These are phyloP conservation scores for Linderniella brevidens DNA, from an alignment of 257 asterid species.

Conservation along the genomic window DNA sequence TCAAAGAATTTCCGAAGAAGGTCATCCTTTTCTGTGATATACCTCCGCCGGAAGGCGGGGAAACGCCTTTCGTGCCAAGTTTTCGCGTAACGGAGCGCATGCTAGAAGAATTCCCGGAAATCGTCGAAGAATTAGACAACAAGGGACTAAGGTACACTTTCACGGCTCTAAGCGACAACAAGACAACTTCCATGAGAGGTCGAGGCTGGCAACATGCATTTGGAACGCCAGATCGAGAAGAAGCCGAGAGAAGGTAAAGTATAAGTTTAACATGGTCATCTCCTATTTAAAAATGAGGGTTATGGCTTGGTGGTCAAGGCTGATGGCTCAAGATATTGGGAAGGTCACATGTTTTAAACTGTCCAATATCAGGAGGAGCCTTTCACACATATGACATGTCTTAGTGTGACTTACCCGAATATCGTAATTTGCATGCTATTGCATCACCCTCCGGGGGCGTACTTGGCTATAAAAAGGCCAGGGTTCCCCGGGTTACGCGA, in stretches of 20 bases:
- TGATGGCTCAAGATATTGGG: too few species aligned
- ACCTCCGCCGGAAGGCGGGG: slow-evolving; percentile 79
- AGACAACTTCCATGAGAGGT: slow-evolving; percentile 59
- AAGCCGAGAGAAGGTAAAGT: slow-evolving; percentile 53
- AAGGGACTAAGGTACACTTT: slow-evolving; percentile 60
- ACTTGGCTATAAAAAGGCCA: too few species aligned
- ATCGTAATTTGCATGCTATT: too few species aligned
- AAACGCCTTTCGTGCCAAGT: slow-evolving; percentile 78
- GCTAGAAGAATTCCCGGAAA: slow-evolving; percentile 63
- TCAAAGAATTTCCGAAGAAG: slow-evolving; percentile 57
- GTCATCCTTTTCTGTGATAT: slow-evolving; percentile 61
- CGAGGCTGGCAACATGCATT: slow-evolving; percentile 88
- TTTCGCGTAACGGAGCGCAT: slow-evolving; percentile 50
- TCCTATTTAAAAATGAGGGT: too few species aligned
- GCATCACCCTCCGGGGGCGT: too few species aligned
- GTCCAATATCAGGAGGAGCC: too few species aligned
- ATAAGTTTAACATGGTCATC: too few species aligned
- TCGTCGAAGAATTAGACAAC: slow-evolving; percentile 52
- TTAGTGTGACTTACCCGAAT: too few species aligned
- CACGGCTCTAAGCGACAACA: slow-evolving; percentile 45
- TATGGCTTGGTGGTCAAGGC: too few species aligned
- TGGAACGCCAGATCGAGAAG: slow-evolving; percentile 47
- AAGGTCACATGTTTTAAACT: too few species aligned
- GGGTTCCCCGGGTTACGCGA: too few species aligned
- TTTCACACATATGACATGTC: too few species aligned